Evolutionary conservation across 2,329 filamentous ascomycete species (phyloP).

Genomic region (Aspergillus awamori): DNA sequence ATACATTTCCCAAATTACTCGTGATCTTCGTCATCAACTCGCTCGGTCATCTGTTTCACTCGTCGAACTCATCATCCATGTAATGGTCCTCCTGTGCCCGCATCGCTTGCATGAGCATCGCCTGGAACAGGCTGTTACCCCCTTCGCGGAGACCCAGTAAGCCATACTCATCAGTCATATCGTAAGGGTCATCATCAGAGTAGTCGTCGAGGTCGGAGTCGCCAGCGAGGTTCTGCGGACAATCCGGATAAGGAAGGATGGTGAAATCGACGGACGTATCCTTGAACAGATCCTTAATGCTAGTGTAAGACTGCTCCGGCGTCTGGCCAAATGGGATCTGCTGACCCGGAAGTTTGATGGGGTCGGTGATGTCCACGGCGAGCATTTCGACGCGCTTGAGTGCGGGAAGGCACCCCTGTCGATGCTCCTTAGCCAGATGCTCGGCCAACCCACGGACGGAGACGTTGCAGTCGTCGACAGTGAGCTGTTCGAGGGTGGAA

Average conservation of each 20-base stretch:
- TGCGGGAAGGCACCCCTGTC: slow-evolving; percentile 23
- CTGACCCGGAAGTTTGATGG: slow-evolving; percentile 22
- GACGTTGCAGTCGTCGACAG: slow-evolving; percentile 26
- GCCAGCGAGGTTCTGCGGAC: not conserved
- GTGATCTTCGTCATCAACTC: not conserved
- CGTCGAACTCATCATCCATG: slow-evolving; percentile 3
- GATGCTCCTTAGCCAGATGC: slow-evolving; percentile 24
- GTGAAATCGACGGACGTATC: slow-evolving; percentile 22
- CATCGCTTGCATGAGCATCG: slow-evolving; percentile 5
- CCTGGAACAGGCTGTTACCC: not conserved
- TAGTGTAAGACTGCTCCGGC: slow-evolving; percentile 19
- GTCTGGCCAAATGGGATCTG: slow-evolving; percentile 21
- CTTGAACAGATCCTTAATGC: slow-evolving; percentile 22
- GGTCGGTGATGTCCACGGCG: slow-evolving; percentile 22
- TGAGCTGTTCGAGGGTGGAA: slow-evolving; percentile 18
- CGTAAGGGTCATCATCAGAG: not conserved
- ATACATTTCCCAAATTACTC: not conserved
- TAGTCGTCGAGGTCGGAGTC: slow-evolving; percentile 9
- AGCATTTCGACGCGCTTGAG: slow-evolving; percentile 21
- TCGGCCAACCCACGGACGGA: slow-evolving; percentile 22
- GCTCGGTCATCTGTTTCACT: not conserved
- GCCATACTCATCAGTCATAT: not conserved
- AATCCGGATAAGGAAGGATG: slow-evolving; percentile 15
- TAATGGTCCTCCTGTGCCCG: not conserved
- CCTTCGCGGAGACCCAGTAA: not conserved